Base-by-base conservation (phyloP, 495 filamentous ascomycete species). In the Aspergillus carlsbadensis region DNA sequence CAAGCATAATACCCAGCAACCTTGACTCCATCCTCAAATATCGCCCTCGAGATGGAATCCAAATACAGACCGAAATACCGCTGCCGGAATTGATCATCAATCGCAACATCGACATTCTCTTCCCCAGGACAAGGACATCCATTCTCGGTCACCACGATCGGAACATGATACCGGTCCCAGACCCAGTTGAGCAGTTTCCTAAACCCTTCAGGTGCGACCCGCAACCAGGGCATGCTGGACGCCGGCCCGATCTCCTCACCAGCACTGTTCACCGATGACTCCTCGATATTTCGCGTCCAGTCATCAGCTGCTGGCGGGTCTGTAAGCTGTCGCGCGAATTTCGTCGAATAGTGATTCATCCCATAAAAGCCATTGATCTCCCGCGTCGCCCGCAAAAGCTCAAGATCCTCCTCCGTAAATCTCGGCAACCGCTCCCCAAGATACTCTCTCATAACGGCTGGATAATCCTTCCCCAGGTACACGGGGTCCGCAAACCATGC, bases 291-390 rank as follows among this genome's bases (percentile, higher is more conserved):
- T 45, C 87, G 86, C 17, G 78, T 66, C 76, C 83, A 87, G 70
- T 90, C 87, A 36, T 85, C 78, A 11, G 45, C 52, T 0, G 48
- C 14, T 4, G 64, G 46, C 10, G 69, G 60, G 0, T 76, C 72
- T 10, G 8, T 84, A 60, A n/a, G 68, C 63, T 35, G 70, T 64
- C 41, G 72, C 65, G 88, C 82, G 71, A 86, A 90, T 74, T 88
- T 84, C 60, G 86, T 82, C 49, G 85, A 87, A 72, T 89, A 88
- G 72, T 88, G 84, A 76, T 89, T 88, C 85, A 88, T 87, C 58
- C 86, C 85, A 68, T 88, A 88, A 68, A 88, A 89, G n/a, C n/a
- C n/a, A n/a, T n/a, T n/a, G 60, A 77, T 82, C 1, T n/a, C 39
- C 11, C 52, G 84, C 80, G 62, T 83, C 7, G 56, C 33, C 0